Evolutionary conservation across 108 stramenopile species (phyloP), one percentile per base, ranked within the genome.

Genomic region (Nitzschia inconspicua): DNA sequence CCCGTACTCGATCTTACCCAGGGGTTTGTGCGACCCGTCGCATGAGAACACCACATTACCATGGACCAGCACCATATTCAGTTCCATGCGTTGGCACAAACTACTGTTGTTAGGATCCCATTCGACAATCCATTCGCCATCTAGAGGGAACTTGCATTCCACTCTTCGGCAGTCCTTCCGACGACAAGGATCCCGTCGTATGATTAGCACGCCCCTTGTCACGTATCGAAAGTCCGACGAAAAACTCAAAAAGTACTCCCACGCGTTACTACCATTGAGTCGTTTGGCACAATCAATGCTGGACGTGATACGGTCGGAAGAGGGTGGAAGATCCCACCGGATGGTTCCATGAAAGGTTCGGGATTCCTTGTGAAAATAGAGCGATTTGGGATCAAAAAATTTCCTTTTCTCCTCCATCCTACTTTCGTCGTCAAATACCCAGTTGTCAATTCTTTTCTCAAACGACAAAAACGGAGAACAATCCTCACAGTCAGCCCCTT

Each of bases 101-200:
- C 47, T 43, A 8, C 40, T 19, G 37, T 6, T 29, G 6, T 47
- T 10, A 39, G 64, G 50, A 4, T 58, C 4, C 42, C 40, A 66
- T 44, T 36, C 30, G 3, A 75, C 76, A 25, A 39, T 63, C 80
- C 80, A 82, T 22, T 25, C 24, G n/a, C 80, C 80, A 75, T 77
- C 76, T 23, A 82, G 47, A 6, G 80, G 80, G 35, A 44, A 77
- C 23, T 60, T 30, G 14, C 60, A 19, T 35, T 48, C 16, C 2
- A 58, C 9, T 30, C 44, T 47, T 20, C 14, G 24, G 50, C 58
- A 57, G 28, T 36, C 11, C 22, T 8, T 9, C 42, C 30, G 26
- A 35, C 20, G 32, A 34, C 60, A 49, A 20, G 11, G 31, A 9
- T 7, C 20, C 8, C 47, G 34, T 35, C 37, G 47, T 43, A 65